Base-by-base conservation (phyloP, 345 rosid species). In the Litchi chinensis region DNA sequence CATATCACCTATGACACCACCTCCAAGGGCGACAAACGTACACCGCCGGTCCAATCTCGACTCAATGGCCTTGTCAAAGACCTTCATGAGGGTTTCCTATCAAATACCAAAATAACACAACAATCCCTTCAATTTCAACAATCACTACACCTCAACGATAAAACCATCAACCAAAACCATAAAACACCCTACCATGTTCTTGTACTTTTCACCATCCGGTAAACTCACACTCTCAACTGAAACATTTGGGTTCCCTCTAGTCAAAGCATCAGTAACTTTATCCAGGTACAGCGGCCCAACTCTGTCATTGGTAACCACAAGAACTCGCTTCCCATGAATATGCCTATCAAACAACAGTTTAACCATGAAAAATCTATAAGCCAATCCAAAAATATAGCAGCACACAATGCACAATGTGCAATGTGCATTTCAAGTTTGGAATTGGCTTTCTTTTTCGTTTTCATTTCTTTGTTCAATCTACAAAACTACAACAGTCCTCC, bases 1-100 rank as follows among this genome's bases (percentile, higher is more conserved):
- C 99, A 94, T 89, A 78, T 96, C 99, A 32, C 98, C 99, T 5
- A 96, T 91, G 41, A 96, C 99, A 75, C 99, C 99, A 3, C 99
- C 99, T 63, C 99, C 99, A 28, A 97, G 97, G 6, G 98, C 99
- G 70, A 97, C 95, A 87, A 97, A 97, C 0, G 99, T 97, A 78
- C 88, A 90, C 32, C 87, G 79, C 43, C 99, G 83, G 81, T 97
- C 99, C 68, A 97, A 77, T 43, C 98, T 88, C 26, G 95, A 91
- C 83, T 89, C 94, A 12, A 97, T 93, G 4, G 99, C 99, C 84
- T 96, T 96, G 86, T 94, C 98, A 78, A 96, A 93, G 79, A 93
- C 91, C 88, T 93, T 94, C 98, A 88, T 93, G 15, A 96, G 88
- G 69, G 88, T 87, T 44, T 94, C 98, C 99, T 96, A 68, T 62